Evolutionary conservation across 164 flowering plant species (phyloP).

Genomic region (Hamamelis virginiana): DNA sequence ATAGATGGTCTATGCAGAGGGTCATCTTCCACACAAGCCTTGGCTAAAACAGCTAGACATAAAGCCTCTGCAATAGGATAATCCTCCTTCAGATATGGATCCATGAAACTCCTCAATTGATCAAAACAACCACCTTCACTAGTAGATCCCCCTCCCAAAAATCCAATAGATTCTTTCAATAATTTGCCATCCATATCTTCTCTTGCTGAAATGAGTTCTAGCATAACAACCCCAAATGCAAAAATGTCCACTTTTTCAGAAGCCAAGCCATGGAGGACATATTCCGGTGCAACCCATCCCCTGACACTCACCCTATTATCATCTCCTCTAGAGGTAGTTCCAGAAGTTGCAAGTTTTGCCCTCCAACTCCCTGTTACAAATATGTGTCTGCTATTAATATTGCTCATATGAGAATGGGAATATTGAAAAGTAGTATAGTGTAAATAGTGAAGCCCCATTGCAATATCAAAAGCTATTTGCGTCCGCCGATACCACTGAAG

Average conservation of each 20-base stretch:
- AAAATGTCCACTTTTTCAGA: slow-evolving; percentile 15
- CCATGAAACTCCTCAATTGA: slow-evolving; percentile 24
- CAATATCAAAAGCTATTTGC: slow-evolving; percentile 27
- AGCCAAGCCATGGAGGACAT: not conserved
- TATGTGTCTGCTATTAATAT: slow-evolving; percentile 16
- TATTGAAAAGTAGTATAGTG: slow-evolving; percentile 21
- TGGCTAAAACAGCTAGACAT: slow-evolving; percentile 25
- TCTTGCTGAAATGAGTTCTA: too few species aligned
- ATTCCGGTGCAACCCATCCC: too few species aligned
- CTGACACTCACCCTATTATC: too few species aligned
- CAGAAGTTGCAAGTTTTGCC: slow-evolving; percentile 21
- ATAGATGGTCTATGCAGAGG: slow-evolving; percentile 32
- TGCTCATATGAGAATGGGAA: slow-evolving; percentile 14
- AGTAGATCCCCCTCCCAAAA: too few species aligned
- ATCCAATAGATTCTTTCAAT: slow-evolving; percentile 16
- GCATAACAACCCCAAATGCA: slow-evolving; percentile 25
- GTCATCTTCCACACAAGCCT: slow-evolving; percentile 30
- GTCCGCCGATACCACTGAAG: slow-evolving; percentile 21
- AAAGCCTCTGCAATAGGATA: slow-evolving; percentile 23
- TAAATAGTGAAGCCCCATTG: slow-evolving; percentile 25
- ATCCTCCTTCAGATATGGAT: slow-evolving; percentile 22
- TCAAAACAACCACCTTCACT: slow-evolving; percentile 27
- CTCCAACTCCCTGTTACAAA: slow-evolving; percentile 23
- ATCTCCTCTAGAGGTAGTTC: not conserved
- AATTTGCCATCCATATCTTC: too few species aligned